phyloP scores from a whole-genome alignment of 192 early-diverging fungal genomes.

The Gigaspora rosea region DNA sequence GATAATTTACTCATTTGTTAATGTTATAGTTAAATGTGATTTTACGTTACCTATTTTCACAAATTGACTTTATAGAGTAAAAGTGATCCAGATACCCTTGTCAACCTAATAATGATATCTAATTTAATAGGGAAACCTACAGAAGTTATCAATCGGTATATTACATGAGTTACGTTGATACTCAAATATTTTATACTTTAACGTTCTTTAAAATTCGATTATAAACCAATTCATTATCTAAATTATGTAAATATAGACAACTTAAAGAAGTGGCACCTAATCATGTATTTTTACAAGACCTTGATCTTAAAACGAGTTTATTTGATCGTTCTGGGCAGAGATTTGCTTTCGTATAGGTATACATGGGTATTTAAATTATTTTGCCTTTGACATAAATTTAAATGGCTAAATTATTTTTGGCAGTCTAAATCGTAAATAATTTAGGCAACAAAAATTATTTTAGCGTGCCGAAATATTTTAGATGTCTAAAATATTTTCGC shows the following conservation, averaged over 20 bases:
- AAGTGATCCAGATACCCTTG: conserved; percentile 79
- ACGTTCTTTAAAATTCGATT: neutral
- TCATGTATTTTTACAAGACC: conserved; percentile 78
- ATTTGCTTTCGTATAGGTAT: conserved; percentile 46
- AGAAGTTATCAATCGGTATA: conserved; percentile 66
- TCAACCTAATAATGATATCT: conserved; percentile 81
- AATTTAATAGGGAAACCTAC: conserved; percentile 66
- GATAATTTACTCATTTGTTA: neutral
- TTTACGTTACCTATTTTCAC: neutral
- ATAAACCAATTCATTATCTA: neutral
- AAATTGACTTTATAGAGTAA: conserved; percentile 46
- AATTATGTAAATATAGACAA: conserved; percentile 52
- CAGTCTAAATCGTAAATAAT: too few species aligned
- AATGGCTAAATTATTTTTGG: too few species aligned
- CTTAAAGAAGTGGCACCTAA: conserved; percentile 71
- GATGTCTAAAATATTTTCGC: too few species aligned
- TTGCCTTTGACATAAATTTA: too few species aligned
- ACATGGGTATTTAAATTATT: too few species aligned
- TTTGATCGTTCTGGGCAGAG: conserved; percentile 75
- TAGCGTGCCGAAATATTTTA: too few species aligned
- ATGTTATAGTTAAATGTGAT: neutral
- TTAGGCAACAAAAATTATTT: too few species aligned
- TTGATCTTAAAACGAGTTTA: conserved; percentile 74
- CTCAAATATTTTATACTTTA: neutral
- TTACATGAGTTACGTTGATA: conserved; percentile 51